Evolutionary conservation across 1,284 basidiomycete species (phyloP).

Genomic region (Ceratobasidium sp.): DNA sequence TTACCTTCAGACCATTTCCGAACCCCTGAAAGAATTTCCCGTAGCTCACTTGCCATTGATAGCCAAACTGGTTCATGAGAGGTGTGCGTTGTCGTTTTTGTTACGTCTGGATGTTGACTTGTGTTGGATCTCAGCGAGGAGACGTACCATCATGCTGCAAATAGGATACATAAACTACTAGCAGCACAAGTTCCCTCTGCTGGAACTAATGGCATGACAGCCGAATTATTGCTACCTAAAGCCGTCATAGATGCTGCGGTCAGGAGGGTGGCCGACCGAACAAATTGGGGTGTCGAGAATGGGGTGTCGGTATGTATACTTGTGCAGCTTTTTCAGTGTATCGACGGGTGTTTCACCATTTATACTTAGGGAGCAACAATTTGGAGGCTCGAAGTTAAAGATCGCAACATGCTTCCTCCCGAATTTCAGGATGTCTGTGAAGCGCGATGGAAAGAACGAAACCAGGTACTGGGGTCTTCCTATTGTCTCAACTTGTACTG

Average conservation of each 20-base stretch:
- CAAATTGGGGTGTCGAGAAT: conserved; percentile 75
- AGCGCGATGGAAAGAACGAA: conserved; percentile 66
- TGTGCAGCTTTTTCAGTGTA: conserved; percentile 49
- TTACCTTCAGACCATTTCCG: conserved; percentile 67
- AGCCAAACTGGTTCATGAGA: conserved; percentile 81
- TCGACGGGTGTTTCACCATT: neutral
- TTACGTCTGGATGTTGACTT: neutral
- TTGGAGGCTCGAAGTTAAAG: conserved; percentile 89
- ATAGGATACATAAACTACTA: conserved; percentile 53
- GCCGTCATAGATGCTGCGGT: conserved; percentile 66
- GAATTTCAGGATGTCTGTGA: conserved; percentile 54
- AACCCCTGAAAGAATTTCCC: conserved; percentile 63
- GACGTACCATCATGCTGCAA: conserved; percentile 47
- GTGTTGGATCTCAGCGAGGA: conserved; percentile 64
- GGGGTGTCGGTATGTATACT: conserved; percentile 56
- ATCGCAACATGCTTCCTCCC: conserved; percentile 68
- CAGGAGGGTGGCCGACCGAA: conserved; percentile 63
- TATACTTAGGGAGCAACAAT: conserved; percentile 57
- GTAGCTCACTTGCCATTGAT: conserved; percentile 74
- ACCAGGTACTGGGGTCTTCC: conserved; percentile 58
- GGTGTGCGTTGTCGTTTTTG: conserved; percentile 55
- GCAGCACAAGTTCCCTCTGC: conserved; percentile 67
- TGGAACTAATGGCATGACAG: conserved; percentile 53
- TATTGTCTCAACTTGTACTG: conserved; percentile 32
- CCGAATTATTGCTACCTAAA: conserved; percentile 32